These are phyloP conservation scores for Mycena citricolor DNA, from an alignment of 1,284 basidiomycete genomes.

Conservation along the genomic window DNA sequence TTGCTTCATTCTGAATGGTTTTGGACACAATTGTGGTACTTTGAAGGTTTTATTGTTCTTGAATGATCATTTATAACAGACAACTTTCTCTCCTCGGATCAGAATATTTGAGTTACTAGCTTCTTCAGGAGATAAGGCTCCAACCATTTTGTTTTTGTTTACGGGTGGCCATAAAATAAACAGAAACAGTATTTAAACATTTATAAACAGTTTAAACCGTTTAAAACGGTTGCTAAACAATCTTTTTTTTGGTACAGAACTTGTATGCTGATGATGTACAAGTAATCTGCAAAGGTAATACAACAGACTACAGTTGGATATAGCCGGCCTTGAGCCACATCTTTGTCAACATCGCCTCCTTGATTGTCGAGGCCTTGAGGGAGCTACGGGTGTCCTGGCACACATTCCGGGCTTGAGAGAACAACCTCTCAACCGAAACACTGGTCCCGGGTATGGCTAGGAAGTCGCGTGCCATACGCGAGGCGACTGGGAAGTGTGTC, in stretches of 20 bases:
- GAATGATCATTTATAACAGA: too few relatives aligned
- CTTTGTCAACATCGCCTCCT: constrained; percentile 14
- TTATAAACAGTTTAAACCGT: constrained; percentile 9
- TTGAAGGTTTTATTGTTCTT: too few relatives aligned
- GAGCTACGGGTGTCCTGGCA: constrained; percentile 21
- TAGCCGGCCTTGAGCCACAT: constrained; percentile 14
- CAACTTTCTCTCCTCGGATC: too few relatives aligned
- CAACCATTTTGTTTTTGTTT: constrained; percentile 10
- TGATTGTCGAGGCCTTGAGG: constrained; percentile 8
- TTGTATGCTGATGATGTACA: neutral
- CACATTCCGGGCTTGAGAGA: constrained; percentile 35
- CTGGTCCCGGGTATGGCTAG: constrained; percentile 34
- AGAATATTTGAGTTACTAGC: too few relatives aligned
- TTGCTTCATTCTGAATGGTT: too few relatives aligned
- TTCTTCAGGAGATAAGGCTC: too few relatives aligned
- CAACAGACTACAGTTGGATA: constrained; percentile 2
- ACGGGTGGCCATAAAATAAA: neutral
- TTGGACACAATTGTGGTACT: too few relatives aligned
- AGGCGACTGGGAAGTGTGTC: constrained; percentile 27
- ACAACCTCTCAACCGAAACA: constrained; percentile 27
- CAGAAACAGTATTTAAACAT: constrained; percentile 5
- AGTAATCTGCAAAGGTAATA: neutral
- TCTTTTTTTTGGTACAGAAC: too few relatives aligned
- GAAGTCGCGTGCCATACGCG: constrained; percentile 33
- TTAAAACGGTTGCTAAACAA: constrained; percentile 5